phyloP scores from a whole-genome alignment of 495 filamentous ascomycete species.

The Penicillium chermesinum region DNA sequence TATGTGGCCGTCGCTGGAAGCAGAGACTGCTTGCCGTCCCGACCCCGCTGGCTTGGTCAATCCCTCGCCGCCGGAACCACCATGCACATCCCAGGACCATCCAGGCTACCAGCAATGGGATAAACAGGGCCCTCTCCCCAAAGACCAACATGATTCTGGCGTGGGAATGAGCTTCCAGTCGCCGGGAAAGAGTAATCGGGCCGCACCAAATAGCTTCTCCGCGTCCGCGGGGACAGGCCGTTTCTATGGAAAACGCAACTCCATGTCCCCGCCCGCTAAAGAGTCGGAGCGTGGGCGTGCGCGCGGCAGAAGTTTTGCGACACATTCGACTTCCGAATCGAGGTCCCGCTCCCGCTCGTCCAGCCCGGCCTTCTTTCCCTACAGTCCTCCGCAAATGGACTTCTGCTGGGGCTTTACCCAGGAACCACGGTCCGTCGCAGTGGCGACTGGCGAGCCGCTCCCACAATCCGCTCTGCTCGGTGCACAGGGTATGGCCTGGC shows the following conservation, averaged over 20 bases:
- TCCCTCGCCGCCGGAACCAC: constrained; percentile 2
- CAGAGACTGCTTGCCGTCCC: neutral
- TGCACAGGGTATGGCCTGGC: constrained; percentile 13
- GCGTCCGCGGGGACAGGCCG: constrained; percentile 3
- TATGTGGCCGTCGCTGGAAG: constrained; percentile 10
- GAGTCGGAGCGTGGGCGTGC: constrained; percentile 3
- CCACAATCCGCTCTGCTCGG: constrained; percentile 8
- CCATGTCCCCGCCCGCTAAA: constrained; percentile 7
- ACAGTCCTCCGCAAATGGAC: constrained; percentile 17
- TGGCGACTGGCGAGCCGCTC: constrained; percentile 1
- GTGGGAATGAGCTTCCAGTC: constrained; percentile 7
- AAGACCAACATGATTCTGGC: neutral
- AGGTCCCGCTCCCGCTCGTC: constrained; percentile 12
- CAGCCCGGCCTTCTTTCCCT: constrained; percentile 16
- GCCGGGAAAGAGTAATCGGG: neutral
- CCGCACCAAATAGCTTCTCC: constrained; percentile 2
- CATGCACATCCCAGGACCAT: neutral
- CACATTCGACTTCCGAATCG: constrained; percentile 3
- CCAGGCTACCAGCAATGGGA: neutral
- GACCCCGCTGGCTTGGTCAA: neutral
- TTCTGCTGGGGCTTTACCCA: constrained; percentile 2
- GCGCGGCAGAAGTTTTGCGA: constrained; percentile 10
- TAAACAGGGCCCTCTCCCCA: neutral
- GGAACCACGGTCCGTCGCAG: neutral
- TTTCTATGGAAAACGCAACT: constrained; percentile 16